Conservation (phyloP, 176 grass and related monocot species). For the Rhynchospora tenuis region DNA sequence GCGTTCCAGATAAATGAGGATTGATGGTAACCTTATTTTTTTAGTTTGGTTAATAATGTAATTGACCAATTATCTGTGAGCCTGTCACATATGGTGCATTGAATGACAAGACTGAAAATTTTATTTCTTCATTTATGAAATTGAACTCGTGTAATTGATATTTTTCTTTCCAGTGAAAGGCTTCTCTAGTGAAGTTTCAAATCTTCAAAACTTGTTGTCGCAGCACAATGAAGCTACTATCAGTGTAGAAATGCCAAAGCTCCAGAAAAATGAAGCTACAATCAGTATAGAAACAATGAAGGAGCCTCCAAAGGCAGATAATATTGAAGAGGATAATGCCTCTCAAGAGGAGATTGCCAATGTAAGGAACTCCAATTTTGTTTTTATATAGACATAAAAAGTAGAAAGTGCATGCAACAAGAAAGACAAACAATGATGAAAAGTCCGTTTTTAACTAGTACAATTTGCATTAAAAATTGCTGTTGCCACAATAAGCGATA, state of each 20-base stretch:
- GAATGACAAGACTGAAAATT: background rate
- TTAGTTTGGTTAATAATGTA: background rate
- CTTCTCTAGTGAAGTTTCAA: conserved; percentile 44
- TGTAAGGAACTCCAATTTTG: background rate
- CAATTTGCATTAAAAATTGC: background rate
- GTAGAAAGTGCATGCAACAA: background rate
- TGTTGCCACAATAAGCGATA: background rate
- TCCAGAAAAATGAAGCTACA: too few species aligned
- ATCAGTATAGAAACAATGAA: too few species aligned
- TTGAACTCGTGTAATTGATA: background rate
- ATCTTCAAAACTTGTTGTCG: conserved; percentile 41
- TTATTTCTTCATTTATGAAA: background rate
- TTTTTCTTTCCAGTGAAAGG: conserved; percentile 36
- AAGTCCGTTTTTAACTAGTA: background rate
- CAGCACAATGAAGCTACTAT: conserved; percentile 32
- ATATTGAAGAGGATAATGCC: background rate
- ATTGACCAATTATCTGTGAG: background rate
- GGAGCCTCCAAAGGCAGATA: background rate
- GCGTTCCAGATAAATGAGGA: background rate
- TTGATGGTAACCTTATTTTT: background rate
- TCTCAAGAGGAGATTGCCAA: background rate
- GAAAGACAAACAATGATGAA: background rate
- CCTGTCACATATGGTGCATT: background rate
- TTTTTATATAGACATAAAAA: background rate
- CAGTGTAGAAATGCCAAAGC: background rate